Evolutionary conservation across 1,284 basidiomycete genomes (phyloP).

Genomic region (Ustilago trichophora): DNA sequence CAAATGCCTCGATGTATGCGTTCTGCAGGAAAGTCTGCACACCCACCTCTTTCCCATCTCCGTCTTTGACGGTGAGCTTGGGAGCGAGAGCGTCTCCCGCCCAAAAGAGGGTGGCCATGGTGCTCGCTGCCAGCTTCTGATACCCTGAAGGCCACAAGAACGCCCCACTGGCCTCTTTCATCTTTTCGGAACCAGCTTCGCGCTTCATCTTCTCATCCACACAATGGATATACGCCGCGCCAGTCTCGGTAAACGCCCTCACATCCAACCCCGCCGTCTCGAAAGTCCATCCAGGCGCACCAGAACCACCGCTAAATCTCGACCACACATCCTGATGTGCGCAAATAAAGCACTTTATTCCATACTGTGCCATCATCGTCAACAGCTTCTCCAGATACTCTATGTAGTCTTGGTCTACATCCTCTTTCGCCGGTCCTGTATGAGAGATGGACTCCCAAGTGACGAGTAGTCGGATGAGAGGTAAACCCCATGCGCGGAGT

Average conservation of each 20-base stretch:
- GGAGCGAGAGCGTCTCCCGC: constrained; percentile 79
- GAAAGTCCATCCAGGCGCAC: constrained; percentile 73
- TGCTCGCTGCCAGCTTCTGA: constrained; percentile 65
- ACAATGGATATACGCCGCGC: constrained; percentile 60
- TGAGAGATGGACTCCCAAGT: constrained; percentile 98
- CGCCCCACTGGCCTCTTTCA: constrained; percentile 52
- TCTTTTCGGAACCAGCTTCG: background rate
- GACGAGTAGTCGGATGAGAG: constrained; percentile 74
- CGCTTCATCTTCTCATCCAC: constrained; percentile 30
- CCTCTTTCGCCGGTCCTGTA: constrained; percentile 68
- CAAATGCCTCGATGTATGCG: constrained; percentile 81
- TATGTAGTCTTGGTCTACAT: constrained; percentile 85
- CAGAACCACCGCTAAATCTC: constrained; percentile 82
- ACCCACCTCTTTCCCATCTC: constrained; percentile 48
- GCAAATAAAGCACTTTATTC: constrained; percentile 80
- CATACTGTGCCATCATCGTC: constrained; percentile 79
- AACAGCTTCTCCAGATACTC: constrained; percentile 80
- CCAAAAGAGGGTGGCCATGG: constrained; percentile 67
- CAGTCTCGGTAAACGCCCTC: constrained; percentile 44
- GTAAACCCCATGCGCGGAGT: constrained; percentile 66
- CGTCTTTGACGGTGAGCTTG: constrained; percentile 61
- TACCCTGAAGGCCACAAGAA: constrained; percentile 66
- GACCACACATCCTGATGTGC: constrained; percentile 81
- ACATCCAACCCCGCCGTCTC: constrained; percentile 56
- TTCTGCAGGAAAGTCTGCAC: constrained; percentile 86